Evolutionary conservation across 1,284 basidiomycete species (phyloP), one percentile per base, ranked within the genome.

Genomic region (Trametes pubescens): DNA sequence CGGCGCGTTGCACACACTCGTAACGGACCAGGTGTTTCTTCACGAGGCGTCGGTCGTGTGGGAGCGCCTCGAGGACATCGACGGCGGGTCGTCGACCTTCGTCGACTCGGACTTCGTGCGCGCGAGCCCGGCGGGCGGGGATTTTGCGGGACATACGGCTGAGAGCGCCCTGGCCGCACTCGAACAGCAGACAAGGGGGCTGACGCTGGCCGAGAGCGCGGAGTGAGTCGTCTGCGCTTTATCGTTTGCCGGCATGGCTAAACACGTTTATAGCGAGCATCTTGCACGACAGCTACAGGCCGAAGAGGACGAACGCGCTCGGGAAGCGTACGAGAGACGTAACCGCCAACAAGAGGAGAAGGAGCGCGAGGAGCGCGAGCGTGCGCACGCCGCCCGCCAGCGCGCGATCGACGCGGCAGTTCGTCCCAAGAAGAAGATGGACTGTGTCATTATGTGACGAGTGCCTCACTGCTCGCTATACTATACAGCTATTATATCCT

Each of bases 1-100:
- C 56, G 77, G 82, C 2, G 81, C 83, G 26, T 80, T 96, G 2
- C 96, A 93, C 76, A 86, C 86, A 3, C 87, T 96, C 64, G 92
- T 90, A 8, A 95, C 94, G 0, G 95, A 96, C 75, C 83, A 91
- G 53, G 85, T 89, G 24, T 95, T 96, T 74, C 77, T 91, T 16
- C 77, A 87, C 68, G 94, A 96, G 73, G 81, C 88, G 0, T 86
- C 86, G 21, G 87, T 96, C 29, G 87, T 96, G 4, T 96, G 95
- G 94, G 94, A 97, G 77, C 86, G 89, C 18, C 79, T 97, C 24
- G 92, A 93, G 69, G 95, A 98, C 71, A 85, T 96, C 44, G 94
- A 96, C 66, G 93, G 94, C 1, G 82, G 84, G 3, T 86, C 80
- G 63, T 87, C 90, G 18, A 85, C 85, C 3, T 96, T 94, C 71